phyloP scores from a whole-genome alignment of 2,329 filamentous ascomycete genomes.

The Hymenoscyphus linearis region DNA sequence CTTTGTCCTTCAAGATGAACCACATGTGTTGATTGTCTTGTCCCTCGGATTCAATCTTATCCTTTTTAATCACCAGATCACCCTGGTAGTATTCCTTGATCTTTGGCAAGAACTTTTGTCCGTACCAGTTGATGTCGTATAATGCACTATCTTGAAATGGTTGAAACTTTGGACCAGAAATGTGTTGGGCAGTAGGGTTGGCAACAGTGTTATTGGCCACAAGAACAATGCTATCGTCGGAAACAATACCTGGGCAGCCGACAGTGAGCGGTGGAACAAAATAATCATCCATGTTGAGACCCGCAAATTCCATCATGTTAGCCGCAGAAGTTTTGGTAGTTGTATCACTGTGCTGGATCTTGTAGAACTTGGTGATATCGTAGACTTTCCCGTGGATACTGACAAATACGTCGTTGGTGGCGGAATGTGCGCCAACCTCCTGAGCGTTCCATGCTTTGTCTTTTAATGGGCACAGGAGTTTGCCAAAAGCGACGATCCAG shows the following conservation, averaged over 20 bases:
- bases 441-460: constrained; percentile 79
- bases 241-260: constrained; percentile 70
- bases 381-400: constrained; percentile 85
- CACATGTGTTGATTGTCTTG: constrained; percentile 64
- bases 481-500: constrained; percentile 85
- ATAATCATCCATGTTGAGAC: constrained; percentile 75
- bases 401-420: constrained; percentile 76
- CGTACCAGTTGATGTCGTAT: constrained; percentile 70
- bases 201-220: constrained; percentile 59
- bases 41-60: constrained; percentile 59
- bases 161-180: constrained; percentile 57
- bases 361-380: constrained; percentile 87
- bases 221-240: constrained; percentile 50
- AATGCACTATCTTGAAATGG: constrained; percentile 53
- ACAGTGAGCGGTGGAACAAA: constrained; percentile 72
- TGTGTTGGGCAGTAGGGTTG: constrained; percentile 54
- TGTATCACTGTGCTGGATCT: constrained; percentile 73
- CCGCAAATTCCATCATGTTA: constrained; percentile 73
- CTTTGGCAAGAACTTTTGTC: constrained; percentile 62
- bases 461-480: constrained; percentile 80
- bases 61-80: constrained; percentile 66
- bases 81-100: constrained; percentile 88
- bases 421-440: constrained; percentile 66
- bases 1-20: constrained; percentile 68
- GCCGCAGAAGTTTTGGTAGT: constrained; percentile 52